Percentiles rank a stretch among this genome's conserved stretches.
Conservation (phyloP, 495 filamentous ascomycete species). For the Penicillium subrubescens region DNA sequence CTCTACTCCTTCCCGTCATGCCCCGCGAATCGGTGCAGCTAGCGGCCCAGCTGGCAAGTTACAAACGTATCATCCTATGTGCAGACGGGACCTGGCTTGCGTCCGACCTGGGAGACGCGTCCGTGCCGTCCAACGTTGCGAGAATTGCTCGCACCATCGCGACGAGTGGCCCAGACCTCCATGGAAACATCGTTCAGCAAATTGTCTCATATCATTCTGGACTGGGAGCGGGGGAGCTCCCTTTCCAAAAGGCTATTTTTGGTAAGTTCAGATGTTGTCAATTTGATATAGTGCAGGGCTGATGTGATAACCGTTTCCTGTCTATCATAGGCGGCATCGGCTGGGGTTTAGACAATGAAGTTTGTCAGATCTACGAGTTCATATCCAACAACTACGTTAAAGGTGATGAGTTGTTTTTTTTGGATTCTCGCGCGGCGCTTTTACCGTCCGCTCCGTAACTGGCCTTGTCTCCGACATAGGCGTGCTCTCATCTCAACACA, state of each 20-base stretch:
- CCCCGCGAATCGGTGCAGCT: neutral
- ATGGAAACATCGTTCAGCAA: conserved; percentile 20
- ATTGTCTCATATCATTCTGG: conserved; percentile 30
- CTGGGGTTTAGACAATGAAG: conserved; percentile 13
- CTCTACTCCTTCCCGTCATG: neutral
- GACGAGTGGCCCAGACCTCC: conserved; percentile 4
- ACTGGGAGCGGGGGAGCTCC: conserved; percentile 16
- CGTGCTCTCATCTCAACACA: conserved; percentile 38
- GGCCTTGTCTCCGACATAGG: conserved; percentile 55
- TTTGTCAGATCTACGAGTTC: conserved; percentile 14
- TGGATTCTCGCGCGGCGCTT: conserved; percentile 62
- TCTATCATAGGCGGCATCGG: conserved; percentile 13
- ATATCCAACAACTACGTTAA: conserved; percentile 40
- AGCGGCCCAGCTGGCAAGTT: neutral
- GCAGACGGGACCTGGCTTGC: conserved; percentile 28
- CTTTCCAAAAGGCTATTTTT: neutral
- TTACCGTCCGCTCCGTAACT: conserved; percentile 56
- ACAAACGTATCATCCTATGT: conserved; percentile 26
- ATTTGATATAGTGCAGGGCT: neutral
- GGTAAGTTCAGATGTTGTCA: neutral
- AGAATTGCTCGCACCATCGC: conserved; percentile 17
- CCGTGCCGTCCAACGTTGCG: conserved; percentile 25
- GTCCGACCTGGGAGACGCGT: conserved; percentile 17
- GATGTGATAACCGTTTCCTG: neutral
- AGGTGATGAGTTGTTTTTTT: conserved; percentile 60